A percentile compares a stretch with the other conserved stretches of the same genome.
phyloP scores from a whole-genome alignment of 2,329 filamentous ascomycete species.

The Ophiognomonia clavigignenti-juglandacearum region DNA sequence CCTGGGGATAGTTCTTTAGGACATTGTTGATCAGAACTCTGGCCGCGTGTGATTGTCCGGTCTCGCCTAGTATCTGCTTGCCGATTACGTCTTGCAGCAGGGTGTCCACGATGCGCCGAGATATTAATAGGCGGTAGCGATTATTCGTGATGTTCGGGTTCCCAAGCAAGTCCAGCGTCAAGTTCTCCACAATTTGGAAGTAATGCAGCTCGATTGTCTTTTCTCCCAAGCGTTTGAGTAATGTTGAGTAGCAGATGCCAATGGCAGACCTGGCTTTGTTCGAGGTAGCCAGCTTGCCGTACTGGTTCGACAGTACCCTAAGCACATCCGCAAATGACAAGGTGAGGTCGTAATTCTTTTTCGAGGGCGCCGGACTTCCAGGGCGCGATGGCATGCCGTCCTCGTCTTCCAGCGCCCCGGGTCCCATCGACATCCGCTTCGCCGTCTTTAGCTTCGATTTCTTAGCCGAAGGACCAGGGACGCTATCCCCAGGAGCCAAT shows the following conservation, averaged over 20 bases:
- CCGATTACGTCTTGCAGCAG: slow-evolving; percentile 82
- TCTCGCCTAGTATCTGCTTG: slow-evolving; percentile 77
- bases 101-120: slow-evolving; percentile 77
- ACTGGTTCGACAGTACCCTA: slow-evolving; percentile 73
- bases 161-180: slow-evolving; percentile 76
- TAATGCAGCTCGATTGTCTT: slow-evolving; percentile 81
- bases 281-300: slow-evolving; percentile 70
- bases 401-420: slow-evolving; percentile 62
- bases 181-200: slow-evolving; percentile 70
- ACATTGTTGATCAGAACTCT: slow-evolving; percentile 80
- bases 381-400: slow-evolving; percentile 64
- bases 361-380: slow-evolving; percentile 66
- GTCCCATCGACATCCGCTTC: slow-evolving; percentile 50
- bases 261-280: slow-evolving; percentile 80
- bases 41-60: slow-evolving; percentile 78
- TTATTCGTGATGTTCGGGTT: slow-evolving; percentile 73
- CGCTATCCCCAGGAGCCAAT: slow-evolving; percentile 41
- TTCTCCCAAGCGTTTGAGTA: slow-evolving; percentile 74
- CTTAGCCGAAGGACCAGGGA: slow-evolving; percentile 52
- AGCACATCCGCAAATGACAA: slow-evolving; percentile 76
- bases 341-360: slow-evolving; percentile 67
- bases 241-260: slow-evolving; percentile 78
- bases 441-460: slow-evolving; percentile 56
- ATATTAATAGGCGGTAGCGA: slow-evolving; percentile 80
- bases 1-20: slow-evolving; percentile 91